Base-by-base conservation (phyloP, 768 basidiomycete genomes). In the Cystobasidium onofrii region DNA sequence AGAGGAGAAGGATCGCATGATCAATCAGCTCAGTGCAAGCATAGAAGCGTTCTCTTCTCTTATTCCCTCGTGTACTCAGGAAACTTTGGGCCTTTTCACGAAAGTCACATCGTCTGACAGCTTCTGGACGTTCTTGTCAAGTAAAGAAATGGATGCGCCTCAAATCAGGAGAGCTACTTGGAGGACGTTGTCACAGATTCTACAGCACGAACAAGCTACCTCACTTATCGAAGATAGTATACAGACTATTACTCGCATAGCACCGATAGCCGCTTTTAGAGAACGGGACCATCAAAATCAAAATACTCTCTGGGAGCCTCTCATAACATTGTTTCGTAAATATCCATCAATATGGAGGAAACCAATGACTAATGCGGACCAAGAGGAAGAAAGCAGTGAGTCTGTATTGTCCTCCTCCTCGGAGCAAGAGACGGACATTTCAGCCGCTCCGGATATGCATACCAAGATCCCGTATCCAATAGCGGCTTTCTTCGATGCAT, bases 31-130 rank as follows among this genome's bases (percentile, higher is more conserved):
- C n/a, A 27, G 44, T 7, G 39, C 65, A 17, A 67, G 65, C 36
- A 67, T 67, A 9, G 65, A 67, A 31, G 65, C 65, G 7, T 67
- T 50, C 25, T 12, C 41, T n/a, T 67, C 44, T 4, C 39, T 67
- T 15, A 9, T 67, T 12, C n/a, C 9, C 4, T 27, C 15, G 20
- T 27, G 25, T 17, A 36, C 63, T 7, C 7, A 34, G 39, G 63
- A 64, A 3, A 43, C 15, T 15, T 9, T 13, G 3, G 25, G 9
- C 63, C 15, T 41, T 2, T 64, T 36, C 39, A 25, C 31, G 31
- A 34, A 18, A 33, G 33, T 64, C 6, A 27, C 23, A 7, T 34
- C 33, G 9, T 64, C 63, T 1, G 63, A 64, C 33, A 34, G 25
- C 63, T 67, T 67, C 27, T 67, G 65, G 65, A 6, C 65, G 23